Base-by-base conservation (phyloP, 768 basidiomycete genomes). In the Suillus discolor region DNA sequence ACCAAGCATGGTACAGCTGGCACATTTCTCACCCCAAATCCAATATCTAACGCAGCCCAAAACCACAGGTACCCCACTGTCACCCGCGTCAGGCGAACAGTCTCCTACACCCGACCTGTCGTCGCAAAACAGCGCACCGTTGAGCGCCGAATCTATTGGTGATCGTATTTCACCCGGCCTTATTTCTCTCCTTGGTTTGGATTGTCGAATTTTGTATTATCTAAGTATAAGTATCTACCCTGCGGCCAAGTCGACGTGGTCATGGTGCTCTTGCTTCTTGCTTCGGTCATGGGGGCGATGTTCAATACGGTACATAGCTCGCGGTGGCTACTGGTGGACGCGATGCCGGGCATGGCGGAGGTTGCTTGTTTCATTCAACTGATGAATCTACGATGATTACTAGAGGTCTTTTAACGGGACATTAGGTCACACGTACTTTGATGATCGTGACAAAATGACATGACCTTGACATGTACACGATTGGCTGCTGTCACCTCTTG, bases 141-240 rank as follows among this genome's bases (percentile, higher is more conserved):
- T 73, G 91, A 93, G 77, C 89, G 92, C 65, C 82, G 84, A 67
- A 84, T 93, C 72, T 89, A 90, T 79, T 94, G 89, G 89, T 93
- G 80, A 84, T 68, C 60, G 41, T 36, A 42, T 41, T 41, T 55
- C 57, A 54, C 57, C 57, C 51, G 47, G n/a, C 31, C 23, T 39
- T 47, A 28, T 59, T 62, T 62, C 18, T 25, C 60, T 67, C 63
- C 61, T 67, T 61, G 62, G 18, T 47, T 67, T 60, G 72, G 65
- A 71, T 61, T 69, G 49, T 72, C 63, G 60, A 73, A 65, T 71
- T 78, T 69, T 78, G 77, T 77, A 78, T 75, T 78, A 64, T 74
- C 71, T 73, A 54, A 31, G 18, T 67, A 69, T 77, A 72, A 61
- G 54, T 70, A 61, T 65, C 23, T 66, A 47, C 45, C 39, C 59